Percentiles rank a stretch among this genome's conserved stretches.
These are phyloP conservation scores for Malus hybrid DNA, from an alignment of 331 rosid species.

Conservation along the genomic window DNA sequence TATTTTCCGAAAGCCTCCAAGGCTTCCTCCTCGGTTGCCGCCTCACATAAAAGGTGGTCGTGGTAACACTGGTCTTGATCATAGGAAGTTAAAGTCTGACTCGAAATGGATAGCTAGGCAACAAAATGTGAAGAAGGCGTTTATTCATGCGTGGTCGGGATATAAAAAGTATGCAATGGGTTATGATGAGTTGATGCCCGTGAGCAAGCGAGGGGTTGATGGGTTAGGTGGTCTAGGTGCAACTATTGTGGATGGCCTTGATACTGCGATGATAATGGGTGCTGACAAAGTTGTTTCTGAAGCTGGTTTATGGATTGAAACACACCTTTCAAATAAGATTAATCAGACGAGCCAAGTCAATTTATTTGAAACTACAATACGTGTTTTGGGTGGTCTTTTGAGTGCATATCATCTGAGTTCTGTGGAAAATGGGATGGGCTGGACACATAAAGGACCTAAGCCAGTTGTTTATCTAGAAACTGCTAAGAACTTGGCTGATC, in stretches of 20 bases:
- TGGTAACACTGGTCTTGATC: conserved; percentile 14
- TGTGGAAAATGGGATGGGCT: conserved; percentile 45
- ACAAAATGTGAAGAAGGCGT: conserved; percentile 74
- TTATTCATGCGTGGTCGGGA: conserved; percentile 91
- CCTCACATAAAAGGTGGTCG: conserved; percentile 40
- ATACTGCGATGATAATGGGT: conserved; percentile 95
- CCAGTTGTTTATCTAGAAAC: conserved; percentile 68
- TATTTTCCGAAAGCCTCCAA: conserved; percentile 66
- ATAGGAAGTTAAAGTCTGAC: background rate
- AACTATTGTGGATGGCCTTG: conserved; percentile 94
- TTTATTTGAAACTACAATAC: conserved; percentile 94
- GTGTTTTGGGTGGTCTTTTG: conserved; percentile 92
- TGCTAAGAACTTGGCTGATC: conserved; percentile 85
- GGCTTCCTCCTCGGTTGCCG: conserved; percentile 83
- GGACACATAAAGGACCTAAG: conserved; percentile 54
- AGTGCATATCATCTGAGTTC: conserved; percentile 88
- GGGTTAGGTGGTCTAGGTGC: conserved; percentile 98
- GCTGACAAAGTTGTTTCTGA: conserved; percentile 70
- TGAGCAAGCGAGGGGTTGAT: conserved; percentile 59
- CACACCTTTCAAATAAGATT: conserved; percentile 60
- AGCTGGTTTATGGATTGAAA: conserved; percentile 85
- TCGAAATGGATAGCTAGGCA: conserved; percentile 65
- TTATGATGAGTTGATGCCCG: conserved; percentile 89
- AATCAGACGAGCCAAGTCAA: conserved; percentile 83
- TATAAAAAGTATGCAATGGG: conserved; percentile 89